Conservation (phyloP, 108 stramenopile genomes). For the Epipyxis sp. region DNA sequence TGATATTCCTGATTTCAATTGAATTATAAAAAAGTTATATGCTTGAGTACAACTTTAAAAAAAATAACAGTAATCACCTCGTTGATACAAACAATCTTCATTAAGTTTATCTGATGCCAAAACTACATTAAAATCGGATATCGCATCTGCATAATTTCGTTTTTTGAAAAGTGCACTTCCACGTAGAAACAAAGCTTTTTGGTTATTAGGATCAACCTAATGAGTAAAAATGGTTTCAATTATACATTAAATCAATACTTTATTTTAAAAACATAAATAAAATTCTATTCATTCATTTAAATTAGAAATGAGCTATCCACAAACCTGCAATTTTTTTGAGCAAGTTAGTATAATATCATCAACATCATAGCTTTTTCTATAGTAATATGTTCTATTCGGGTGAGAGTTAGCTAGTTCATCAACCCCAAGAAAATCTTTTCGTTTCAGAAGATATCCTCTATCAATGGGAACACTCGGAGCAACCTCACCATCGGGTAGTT, state of each 20-base stretch:
- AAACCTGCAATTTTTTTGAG: conserved; percentile 18
- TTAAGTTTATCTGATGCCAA: not conserved
- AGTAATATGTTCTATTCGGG: conserved; percentile 40
- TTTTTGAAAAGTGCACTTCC: conserved; percentile 21
- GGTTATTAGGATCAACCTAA: conserved; percentile 22
- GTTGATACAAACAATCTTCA: not conserved
- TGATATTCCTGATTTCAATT: not conserved
- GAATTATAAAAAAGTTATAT: not conserved
- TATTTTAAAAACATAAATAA: conserved; percentile 1
- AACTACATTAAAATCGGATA: not conserved
- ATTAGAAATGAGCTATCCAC: not conserved
- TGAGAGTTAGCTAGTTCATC: conserved; percentile 37
- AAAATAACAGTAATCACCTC: not conserved
- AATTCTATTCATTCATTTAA: not conserved
- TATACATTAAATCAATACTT: conserved; percentile 13
- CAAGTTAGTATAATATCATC: conserved; percentile 27
- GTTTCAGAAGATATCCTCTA: conserved; percentile 30
- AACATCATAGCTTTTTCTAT: conserved; percentile 22
- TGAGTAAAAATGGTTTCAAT: not conserved
- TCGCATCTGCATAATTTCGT: not conserved
- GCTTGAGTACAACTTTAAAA: not conserved
- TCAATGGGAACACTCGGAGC: not conserved
- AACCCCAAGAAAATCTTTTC: conserved; percentile 36
- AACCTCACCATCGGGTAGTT: not conserved
- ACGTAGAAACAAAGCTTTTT: not conserved